Evolutionary conservation across 75 land plant species (phyloP), one percentile per base, ranked within the genome.

Genomic region (Picea glauca): DNA sequence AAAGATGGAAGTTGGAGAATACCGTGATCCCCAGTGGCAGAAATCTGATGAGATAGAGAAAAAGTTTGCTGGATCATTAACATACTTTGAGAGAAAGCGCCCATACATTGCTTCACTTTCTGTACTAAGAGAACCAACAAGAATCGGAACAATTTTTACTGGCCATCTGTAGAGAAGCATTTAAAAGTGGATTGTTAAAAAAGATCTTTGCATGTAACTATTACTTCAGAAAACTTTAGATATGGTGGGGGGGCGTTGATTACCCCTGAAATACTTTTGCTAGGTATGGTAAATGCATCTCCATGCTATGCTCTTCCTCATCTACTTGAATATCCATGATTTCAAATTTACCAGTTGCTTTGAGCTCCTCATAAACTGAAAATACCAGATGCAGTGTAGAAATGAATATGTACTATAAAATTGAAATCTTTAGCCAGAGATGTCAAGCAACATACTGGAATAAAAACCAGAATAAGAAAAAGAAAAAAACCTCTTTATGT

Each of bases 261-360:
- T 88, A 96, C 99, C 99, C 99, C 21, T 90, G 79, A 77, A 96
- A 96, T 56, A 96, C 84, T 82, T 93, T 92, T 30, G 90, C 98
- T 74, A 96, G 86, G 80, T 96, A 96, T 20, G 99, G 98, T 80
- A 96, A 84, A 79, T 96, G 99, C 98, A 94, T 96, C 82, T 96
- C 99, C 99, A 96, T 94, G 85, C 98, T 96, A 84, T 96, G 99
- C 79, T 94, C 99, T 73, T 93, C 98, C 59, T 96, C 99, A 82
- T 96, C 99, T 54, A 93, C 93, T 54, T 79, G 78, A 65, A 92
- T 62, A 75, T 91, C 88, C 99, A 96, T 96, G 58, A 85, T 62
- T 75, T 92, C 95, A 76, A 96, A 96, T 79, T 87, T 87, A n/a
- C 97, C 94, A 35, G 97, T 92, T 58, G 87, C 90, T 80, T 83